Evolutionary conservation across 257 asterid genomes (phyloP), one percentile per base, ranked within the genome.

Genomic region (Galeopsis tetrahit): DNA sequence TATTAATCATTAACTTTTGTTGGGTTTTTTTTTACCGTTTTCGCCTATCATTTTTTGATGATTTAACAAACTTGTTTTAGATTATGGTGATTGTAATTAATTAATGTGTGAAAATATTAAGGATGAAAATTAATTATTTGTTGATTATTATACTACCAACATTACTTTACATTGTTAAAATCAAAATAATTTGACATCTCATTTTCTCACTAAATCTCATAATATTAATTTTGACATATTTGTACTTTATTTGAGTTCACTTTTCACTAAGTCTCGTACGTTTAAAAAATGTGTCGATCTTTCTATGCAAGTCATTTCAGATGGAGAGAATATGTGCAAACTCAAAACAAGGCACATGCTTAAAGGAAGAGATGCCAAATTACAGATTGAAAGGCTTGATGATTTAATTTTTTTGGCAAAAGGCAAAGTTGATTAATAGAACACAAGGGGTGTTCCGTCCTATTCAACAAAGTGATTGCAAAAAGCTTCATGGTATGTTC

Each of bases 1-100:
- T 80, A 83, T 63, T 66, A 70, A 66, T 69, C 2, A 67, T 55
- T 48, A 32, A 70, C 43, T 21, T 63, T 38, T 49, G 63, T 61
- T 75, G 21, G 13, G 17, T 1, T 15, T 34, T 38, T 5, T 10
- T 46, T 14, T 1, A 28, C 7, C 31, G 7, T 10, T 31, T 49
- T 34, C 13, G 10, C 8, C 35, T 33, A 4, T 42, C 56, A n/a
- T 69, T 17, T 36, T 72, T 68, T 68, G 10, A 60, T 42, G 74
- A 66, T 44, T 75, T 49, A 38, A 48, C 58, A 48, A 35, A 21
- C 68, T 48, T 77, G 77, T 13, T 60, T 59, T 72, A 31, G 65
- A 28, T 28, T 9, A 32, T 77, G 60, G 61, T 33, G 39, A 52
- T 51, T 40, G 43, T 70, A 44, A 63, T 63, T 72, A 77, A 58